Evolutionary conservation across 257 asterid genomes (phyloP).

Genomic region (Solanum chiquidenum): DNA sequence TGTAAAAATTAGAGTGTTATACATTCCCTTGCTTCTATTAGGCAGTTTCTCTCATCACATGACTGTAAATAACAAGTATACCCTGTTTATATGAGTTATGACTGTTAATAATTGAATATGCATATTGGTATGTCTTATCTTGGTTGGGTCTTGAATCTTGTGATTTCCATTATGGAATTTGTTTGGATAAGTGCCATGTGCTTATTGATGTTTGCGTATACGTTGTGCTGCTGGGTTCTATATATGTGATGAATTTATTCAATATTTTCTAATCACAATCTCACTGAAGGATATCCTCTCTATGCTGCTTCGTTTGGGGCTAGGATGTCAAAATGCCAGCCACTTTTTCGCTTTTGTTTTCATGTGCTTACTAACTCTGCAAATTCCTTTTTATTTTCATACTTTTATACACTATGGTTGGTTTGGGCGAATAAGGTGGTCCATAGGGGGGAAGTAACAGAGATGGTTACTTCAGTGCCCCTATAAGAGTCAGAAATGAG

Average conservation of each 20-base stretch:
- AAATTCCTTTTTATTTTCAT: neutral
- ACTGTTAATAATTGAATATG: neutral
- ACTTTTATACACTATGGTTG: neutral
- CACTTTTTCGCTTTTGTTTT: neutral
- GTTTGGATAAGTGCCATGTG: neutral
- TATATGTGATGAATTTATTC: neutral
- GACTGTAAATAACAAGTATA: neutral
- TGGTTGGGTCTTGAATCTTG: neutral
- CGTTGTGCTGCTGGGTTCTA: neutral
- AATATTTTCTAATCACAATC: neutral
- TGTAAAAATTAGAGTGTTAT: constrained; percentile 10
- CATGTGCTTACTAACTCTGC: neutral
- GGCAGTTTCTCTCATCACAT: neutral
- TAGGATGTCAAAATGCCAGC: neutral
- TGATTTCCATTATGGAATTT: neutral
- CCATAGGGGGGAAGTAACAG: neutral
- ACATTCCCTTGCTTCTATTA: constrained; percentile 17
- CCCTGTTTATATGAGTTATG: neutral
- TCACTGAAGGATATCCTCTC: neutral
- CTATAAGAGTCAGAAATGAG: neutral
- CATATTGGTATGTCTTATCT: neutral
- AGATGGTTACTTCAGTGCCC: neutral
- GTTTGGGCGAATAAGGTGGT: neutral
- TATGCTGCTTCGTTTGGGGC: neutral
- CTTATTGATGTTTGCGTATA: neutral